Base-by-base conservation (phyloP, 2,329 filamentous ascomycete species). In the Lecanosticta acicola region DNA sequence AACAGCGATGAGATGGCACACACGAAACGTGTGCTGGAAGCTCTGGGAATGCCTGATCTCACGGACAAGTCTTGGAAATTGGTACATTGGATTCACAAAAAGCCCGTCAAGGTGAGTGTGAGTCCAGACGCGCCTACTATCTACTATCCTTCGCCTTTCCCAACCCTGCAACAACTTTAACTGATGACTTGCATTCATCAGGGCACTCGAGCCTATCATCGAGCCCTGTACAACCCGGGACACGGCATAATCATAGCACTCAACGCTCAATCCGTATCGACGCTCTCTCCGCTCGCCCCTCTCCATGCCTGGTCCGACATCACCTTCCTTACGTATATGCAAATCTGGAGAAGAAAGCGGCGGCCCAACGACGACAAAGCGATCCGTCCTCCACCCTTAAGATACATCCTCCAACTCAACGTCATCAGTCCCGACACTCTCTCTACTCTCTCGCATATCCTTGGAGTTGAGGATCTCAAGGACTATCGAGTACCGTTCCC, bases 381-480 rank as follows among this genome's bases (percentile, higher is more conserved):
- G n/a, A n/a, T n/a, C 21, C 14, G 11, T 11, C 42, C 38, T n/a
- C n/a, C 24, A 29, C 26, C 36, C 36, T 18, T 9, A 10, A 45
- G 21, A 14, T 45, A 45, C 37, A 26, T 45, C 17, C 24, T 45
- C 10, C 43, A 26, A 4, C 26, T 45, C n/a, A 45, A 45, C 16
- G 16, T 45, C 35, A 19, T 32, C 10, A 32, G 29, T 29, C 16
- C 20, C n/a, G 43, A 39, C 21, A 36, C 36, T 10, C 11, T 14
- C 3, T 14, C 16, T 5, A 40, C 35, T 14, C 1, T 45, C 3
- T n/a, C 36, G 8, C 8, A 18, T 13, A 32, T 45, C 26, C 11
- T 26, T 3, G 37, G 29, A 10, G 32, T 3, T 2, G 35, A 14
- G 24, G 34, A 32, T 2, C 36, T 45, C 3, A 29, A 14, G 14